Evolutionary conservation across 495 filamentous ascomycete species (phyloP).

Genomic region (Annulohypoxylon moriforme): DNA sequence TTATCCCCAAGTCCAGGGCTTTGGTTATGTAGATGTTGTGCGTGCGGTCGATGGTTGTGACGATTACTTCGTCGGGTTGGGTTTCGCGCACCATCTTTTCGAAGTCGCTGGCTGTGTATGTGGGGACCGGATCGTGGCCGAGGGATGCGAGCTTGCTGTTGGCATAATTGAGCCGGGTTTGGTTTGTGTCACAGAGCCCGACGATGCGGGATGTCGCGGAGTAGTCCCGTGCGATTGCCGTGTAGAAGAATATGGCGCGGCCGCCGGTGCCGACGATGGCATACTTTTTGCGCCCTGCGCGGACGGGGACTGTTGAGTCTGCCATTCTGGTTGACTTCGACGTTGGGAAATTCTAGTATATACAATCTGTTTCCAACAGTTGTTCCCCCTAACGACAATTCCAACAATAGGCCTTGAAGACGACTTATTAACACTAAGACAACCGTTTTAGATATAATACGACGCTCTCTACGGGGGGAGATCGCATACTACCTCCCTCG

Average conservation of each 20-base stretch:
- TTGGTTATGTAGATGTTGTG: conserved; percentile 67
- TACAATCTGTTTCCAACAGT: background rate
- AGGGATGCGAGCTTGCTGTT: conserved; percentile 51
- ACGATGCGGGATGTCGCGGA: conserved; percentile 59
- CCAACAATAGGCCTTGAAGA: background rate
- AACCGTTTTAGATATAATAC: background rate
- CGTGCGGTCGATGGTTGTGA: conserved; percentile 69
- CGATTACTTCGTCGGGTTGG: conserved; percentile 66
- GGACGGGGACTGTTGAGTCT: conserved; percentile 26
- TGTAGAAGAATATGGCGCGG: conserved; percentile 66
- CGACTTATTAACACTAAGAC: too few relatives aligned
- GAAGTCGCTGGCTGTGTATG: conserved; percentile 63
- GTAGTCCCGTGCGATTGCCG: conserved; percentile 63
- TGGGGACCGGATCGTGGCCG: conserved; percentile 57
- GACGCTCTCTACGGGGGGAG: background rate
- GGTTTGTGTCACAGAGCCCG: conserved; percentile 62
- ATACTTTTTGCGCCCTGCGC: conserved; percentile 49
- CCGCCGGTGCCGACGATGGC: conserved; percentile 60
- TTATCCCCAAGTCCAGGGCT: conserved; percentile 66
- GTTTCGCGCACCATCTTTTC: conserved; percentile 65
- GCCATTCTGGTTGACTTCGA: conserved; percentile 29
- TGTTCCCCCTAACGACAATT: background rate
- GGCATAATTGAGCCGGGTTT: conserved; percentile 59
- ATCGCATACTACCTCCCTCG: conserved; percentile 3
- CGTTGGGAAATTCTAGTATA: background rate